A percentile compares a stretch with the other conserved stretches of the same genome.
These are phyloP conservation scores for Kwoniella bestiolae DNA, from an alignment of 768 basidiomycete genomes.

Conservation along the genomic window DNA sequence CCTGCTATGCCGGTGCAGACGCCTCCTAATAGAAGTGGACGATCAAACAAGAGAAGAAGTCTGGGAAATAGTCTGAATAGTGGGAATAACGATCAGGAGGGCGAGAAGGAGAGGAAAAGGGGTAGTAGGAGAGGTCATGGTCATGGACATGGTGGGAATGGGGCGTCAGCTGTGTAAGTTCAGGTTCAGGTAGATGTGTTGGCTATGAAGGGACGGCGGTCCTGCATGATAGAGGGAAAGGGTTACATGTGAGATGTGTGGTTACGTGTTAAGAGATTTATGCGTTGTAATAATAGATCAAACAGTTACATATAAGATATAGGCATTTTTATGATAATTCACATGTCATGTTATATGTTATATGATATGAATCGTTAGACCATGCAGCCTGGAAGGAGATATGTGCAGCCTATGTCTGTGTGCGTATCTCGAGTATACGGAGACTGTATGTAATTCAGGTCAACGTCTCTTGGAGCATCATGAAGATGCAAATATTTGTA, in stretches of 20 bases:
- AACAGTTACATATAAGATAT: too few species aligned
- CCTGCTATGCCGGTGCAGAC: constrained; percentile 3
- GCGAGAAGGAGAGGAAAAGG: constrained; percentile 14
- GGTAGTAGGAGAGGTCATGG: constrained; percentile 24
- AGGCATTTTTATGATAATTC: background rate
- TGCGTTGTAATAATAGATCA: background rate
- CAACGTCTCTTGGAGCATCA: too few species aligned
- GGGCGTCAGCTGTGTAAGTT: constrained; percentile 10
- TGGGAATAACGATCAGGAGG: constrained; percentile 17
- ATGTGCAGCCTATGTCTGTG: too few species aligned
- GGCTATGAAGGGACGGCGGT: too few species aligned
- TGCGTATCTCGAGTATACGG: too few species aligned
- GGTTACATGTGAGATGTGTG: too few species aligned
- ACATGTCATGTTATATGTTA: background rate
- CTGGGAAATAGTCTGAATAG: constrained; percentile 20
- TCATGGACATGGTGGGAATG: constrained; percentile 15
- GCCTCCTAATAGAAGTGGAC: constrained; percentile 10
- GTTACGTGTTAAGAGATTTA: too few species aligned
- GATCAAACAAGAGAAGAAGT: constrained; percentile 37
- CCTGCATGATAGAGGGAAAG: too few species aligned
- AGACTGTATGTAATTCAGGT: too few species aligned
- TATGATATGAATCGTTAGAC: background rate
- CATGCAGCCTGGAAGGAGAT: too few species aligned
- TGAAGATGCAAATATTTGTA: background rate
- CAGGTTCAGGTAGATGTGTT: background rate